A percentile compares a stretch with the other conserved stretches of the same genome.
phyloP scores from a whole-genome alignment of 108 stramenopile species.

The Cylindrotheca fusiformis region DNA sequence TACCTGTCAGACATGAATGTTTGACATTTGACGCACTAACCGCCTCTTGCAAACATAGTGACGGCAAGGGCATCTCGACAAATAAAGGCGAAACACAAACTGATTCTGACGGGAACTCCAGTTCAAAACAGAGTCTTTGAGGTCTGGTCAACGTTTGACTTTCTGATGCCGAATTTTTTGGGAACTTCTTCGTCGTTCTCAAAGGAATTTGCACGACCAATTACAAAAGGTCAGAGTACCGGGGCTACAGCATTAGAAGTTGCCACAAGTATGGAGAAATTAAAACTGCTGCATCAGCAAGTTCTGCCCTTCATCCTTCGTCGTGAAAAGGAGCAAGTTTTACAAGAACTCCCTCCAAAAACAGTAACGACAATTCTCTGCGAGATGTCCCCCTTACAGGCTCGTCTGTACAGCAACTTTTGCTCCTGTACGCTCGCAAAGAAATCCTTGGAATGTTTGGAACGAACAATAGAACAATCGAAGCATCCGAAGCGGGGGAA shows the following conservation, averaged over 20 bases:
- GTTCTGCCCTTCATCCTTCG: slow-evolving; percentile 93
- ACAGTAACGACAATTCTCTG: slow-evolving; percentile 83
- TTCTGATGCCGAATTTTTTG: slow-evolving; percentile 96
- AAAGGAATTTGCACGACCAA: slow-evolving; percentile 83
- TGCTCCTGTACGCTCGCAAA: slow-evolving; percentile 35
- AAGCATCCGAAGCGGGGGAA: not conserved
- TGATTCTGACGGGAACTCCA: slow-evolving; percentile 92
- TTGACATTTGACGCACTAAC: no score
- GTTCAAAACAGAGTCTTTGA: slow-evolving; percentile 97
- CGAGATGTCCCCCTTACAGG: slow-evolving; percentile 66
- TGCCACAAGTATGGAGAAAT: slow-evolving; percentile 55
- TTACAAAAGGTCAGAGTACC: slow-evolving; percentile 58
- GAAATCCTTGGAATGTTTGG: slow-evolving; percentile 39
- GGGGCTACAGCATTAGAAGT: slow-evolving; percentile 62
- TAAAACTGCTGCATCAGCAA: slow-evolving; percentile 90
- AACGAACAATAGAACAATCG: slow-evolving; percentile 7
- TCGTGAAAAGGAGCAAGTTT: slow-evolving; percentile 91
- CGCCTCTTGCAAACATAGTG: slow-evolving; percentile 6
- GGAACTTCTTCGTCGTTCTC: slow-evolving; percentile 71
- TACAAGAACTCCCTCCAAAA: slow-evolving; percentile 95
- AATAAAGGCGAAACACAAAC: slow-evolving; percentile 63
- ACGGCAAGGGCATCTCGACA: slow-evolving; percentile 82
- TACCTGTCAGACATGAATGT: slow-evolving; percentile 16
- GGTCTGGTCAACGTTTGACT: slow-evolving; percentile 97
- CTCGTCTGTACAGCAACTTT: slow-evolving; percentile 51